Base-by-base conservation (phyloP, 2,329 filamentous ascomycete species). In the Macrophomina phaseolina region DNA sequence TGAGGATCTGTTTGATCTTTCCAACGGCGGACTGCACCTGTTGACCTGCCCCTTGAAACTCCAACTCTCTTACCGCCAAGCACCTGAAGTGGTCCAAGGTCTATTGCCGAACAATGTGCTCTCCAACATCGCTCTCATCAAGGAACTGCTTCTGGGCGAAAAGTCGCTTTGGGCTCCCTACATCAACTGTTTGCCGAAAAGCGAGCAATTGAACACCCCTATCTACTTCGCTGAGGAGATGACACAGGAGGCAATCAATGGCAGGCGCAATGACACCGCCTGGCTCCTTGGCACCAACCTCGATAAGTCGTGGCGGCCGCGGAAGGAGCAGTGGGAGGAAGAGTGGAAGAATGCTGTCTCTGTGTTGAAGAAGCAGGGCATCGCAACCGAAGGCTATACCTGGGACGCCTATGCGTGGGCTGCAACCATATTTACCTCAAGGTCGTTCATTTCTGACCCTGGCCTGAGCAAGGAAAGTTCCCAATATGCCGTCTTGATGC, bases 381-480 rank as follows among this genome's bases (percentile, higher is more conserved):
- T 67, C 30, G 5, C 42, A 40, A 14, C 46, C 7, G 40, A 49
- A 12, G 28, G 46, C 4, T 67, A 64, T 23, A 51, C 58, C n/a
- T 67, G 83, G 80, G 74, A 81, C 48, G 77, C 81, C 14, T 83
- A 81, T 68, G 72, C 78, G 48, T 85, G 84, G 82, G 82, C 84
- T n/a, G 79, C 82, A 16, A 84, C 82, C 5, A 81, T 85, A 28
- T 83, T 81, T 70, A 82, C 81, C 4, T 85, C 83, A 4, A 81
- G 84, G 38, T 81, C 81, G 16, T 85, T 86, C 70, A 81, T 81
- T 16, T 84, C 82, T 28, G 69, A 78, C 28, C 76, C 76, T 4
- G 70, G 69, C 42, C 63, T 68, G 18, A 61, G 36, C 46, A 61
- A 66, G 40, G 72, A 74, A 40, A 74, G 72, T 0, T 71, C 73